Evolutionary conservation across 768 basidiomycete genomes (phyloP).

Genomic region (Mycena venus): DNA sequence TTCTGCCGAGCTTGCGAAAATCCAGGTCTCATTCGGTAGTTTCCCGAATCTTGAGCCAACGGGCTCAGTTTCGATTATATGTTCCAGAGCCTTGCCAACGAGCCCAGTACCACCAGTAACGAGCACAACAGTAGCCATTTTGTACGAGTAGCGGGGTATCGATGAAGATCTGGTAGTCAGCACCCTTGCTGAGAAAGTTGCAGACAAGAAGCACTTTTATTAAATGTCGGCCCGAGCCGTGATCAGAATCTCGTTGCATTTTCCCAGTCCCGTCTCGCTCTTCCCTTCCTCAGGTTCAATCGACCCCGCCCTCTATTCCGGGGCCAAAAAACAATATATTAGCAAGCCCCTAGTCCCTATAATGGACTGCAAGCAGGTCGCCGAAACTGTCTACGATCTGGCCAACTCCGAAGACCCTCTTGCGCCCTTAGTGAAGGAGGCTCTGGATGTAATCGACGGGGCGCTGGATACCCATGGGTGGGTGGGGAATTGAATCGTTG

Average conservation of each 20-base stretch:
- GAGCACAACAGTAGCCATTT: slow-evolving; percentile 57
- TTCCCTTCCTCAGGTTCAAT: too few relatives aligned
- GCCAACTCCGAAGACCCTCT: slow-evolving; percentile 69
- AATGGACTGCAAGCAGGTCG: slow-evolving; percentile 68
- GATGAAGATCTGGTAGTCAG: too few relatives aligned
- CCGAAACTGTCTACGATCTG: slow-evolving; percentile 72
- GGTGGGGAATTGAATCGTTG: slow-evolving; percentile 49
- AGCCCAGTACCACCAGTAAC: slow-evolving; percentile 80
- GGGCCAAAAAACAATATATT: background rate
- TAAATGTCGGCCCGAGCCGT: too few relatives aligned
- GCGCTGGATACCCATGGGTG: slow-evolving; percentile 87
- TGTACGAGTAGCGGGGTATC: too few relatives aligned
- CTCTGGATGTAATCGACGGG: slow-evolving; percentile 84
- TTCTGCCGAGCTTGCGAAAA: slow-evolving; percentile 73
- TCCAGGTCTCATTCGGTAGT: slow-evolving; percentile 73
- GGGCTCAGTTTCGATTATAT: slow-evolving; percentile 74
- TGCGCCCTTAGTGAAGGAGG: slow-evolving; percentile 77
- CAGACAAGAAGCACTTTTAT: too few relatives aligned
- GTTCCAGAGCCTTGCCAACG: slow-evolving; percentile 72
- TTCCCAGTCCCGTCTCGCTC: too few relatives aligned
- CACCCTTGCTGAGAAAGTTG: too few relatives aligned
- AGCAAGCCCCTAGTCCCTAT: background rate
- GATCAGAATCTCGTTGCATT: too few relatives aligned
- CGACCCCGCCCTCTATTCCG: too few relatives aligned
- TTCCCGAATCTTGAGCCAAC: slow-evolving; percentile 73